Evolutionary conservation across 2,329 filamentous ascomycete genomes (phyloP).

Genomic region (Teratosphaeria gauchensis): DNA sequence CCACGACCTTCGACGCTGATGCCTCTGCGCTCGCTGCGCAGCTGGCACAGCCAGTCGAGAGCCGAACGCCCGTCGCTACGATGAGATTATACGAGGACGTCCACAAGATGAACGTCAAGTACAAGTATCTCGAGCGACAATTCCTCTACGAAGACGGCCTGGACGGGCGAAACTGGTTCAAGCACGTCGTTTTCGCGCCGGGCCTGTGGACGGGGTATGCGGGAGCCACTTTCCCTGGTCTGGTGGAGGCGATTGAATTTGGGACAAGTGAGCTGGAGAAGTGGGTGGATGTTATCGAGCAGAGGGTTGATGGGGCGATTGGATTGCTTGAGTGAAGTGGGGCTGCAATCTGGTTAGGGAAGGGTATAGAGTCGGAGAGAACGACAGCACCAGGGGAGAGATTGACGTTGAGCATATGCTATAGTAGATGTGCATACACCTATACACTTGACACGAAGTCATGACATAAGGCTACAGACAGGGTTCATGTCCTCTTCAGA

Average conservation of each 20-base stretch:
- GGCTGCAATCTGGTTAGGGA: not conserved
- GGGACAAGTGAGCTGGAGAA: constrained; percentile 26
- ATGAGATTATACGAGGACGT: constrained; percentile 31
- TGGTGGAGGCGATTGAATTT: constrained; percentile 52
- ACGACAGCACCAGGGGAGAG: not conserved
- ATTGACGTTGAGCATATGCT: not conserved
- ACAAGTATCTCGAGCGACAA: constrained; percentile 72
- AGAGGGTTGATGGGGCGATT: constrained; percentile 13
- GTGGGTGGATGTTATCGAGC: constrained; percentile 35
- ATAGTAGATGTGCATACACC: no score
- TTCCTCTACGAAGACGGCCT: constrained; percentile 70
- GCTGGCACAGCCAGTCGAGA: constrained; percentile 26
- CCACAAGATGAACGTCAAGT: constrained; percentile 62
- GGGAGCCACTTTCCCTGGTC: constrained; percentile 57
- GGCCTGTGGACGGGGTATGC: constrained; percentile 87
- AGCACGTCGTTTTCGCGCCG: constrained; percentile 88
- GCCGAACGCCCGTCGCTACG: constrained; percentile 27
- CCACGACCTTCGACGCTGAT: constrained; percentile 42
- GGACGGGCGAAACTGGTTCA: constrained; percentile 78
- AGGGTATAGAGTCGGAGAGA: not conserved
- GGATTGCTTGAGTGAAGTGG: constrained; percentile 1
- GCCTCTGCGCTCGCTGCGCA: constrained; percentile 27
- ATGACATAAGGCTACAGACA: no score
- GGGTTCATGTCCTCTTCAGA: no score
- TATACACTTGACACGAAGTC: no score